These are phyloP conservation scores for Penicillium salamii DNA, from an alignment of 495 filamentous ascomycete genomes.

Conservation along the genomic window DNA sequence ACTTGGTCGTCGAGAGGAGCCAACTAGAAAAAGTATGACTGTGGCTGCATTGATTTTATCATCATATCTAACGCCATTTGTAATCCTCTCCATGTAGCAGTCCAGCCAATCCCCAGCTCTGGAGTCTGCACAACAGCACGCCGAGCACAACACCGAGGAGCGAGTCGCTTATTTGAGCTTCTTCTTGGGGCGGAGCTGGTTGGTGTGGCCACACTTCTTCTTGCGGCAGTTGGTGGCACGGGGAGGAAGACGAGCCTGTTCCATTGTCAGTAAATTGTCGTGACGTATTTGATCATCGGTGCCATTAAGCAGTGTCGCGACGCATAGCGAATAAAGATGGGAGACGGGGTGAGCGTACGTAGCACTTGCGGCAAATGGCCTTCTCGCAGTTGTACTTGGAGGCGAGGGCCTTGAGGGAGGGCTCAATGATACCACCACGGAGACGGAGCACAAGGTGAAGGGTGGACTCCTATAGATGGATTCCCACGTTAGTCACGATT, in stretches of 20 bases:
- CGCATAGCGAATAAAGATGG: background rate
- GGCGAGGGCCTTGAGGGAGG: constrained; percentile 95
- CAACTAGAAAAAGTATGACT: constrained; percentile 44
- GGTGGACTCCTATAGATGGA: constrained; percentile 77
- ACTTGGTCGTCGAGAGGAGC: constrained; percentile 37
- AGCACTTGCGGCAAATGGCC: constrained; percentile 99
- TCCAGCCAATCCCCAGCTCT: constrained; percentile 35
- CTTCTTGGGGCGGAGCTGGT: constrained; percentile 99
- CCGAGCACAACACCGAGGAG: constrained; percentile 43
- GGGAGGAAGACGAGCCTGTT: constrained; percentile 88
- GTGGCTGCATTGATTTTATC: constrained; percentile 42
- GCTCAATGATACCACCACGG: constrained; percentile 99
- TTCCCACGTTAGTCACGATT: constrained; percentile 25
- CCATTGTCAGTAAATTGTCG: constrained; percentile 16
- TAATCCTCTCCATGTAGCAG: constrained; percentile 43
- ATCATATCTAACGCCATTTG: constrained; percentile 48
- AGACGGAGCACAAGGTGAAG: constrained; percentile 99
- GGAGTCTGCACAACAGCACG: constrained; percentile 39
- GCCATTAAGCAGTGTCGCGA: background rate
- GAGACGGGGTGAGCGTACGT: constrained; percentile 57
- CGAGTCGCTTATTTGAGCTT: constrained; percentile 88
- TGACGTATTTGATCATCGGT: background rate
- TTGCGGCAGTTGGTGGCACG: constrained; percentile 99
- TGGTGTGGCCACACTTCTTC: constrained; percentile 99
- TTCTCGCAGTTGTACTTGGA: constrained; percentile 99